Percentiles rank a stretch among this genome's conserved stretches.
Conservation (phyloP, 2,329 filamentous ascomycete species). For the Zopfia rhizophila region DNA sequence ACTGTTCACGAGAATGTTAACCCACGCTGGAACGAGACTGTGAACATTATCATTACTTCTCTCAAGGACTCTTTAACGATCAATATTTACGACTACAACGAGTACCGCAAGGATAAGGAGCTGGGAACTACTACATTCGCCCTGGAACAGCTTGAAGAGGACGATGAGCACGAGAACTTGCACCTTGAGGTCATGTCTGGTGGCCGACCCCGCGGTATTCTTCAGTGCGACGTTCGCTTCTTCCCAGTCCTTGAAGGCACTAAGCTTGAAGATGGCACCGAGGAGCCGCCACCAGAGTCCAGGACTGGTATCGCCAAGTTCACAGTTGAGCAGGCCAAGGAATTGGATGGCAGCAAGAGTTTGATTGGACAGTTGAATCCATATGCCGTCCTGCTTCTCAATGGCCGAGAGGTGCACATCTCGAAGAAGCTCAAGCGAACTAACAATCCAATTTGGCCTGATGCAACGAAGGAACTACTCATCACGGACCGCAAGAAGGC, state of each 20-base stretch:
- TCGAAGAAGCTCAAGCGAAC: conserved; percentile 96
- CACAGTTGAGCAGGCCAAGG: conserved; percentile 94
- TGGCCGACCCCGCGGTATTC: conserved; percentile 82
- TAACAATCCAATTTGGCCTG: conserved; percentile 96
- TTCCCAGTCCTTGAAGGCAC: conserved; percentile 87
- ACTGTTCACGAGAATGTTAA: conserved; percentile 84
- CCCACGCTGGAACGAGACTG: conserved; percentile 95
- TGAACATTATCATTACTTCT: conserved; percentile 93
- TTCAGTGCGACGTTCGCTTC: conserved; percentile 88
- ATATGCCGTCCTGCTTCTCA: conserved; percentile 87
- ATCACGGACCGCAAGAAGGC: conserved; percentile 93
- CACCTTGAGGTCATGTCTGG: conserved; percentile 84
- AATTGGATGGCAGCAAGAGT: conserved; percentile 91
- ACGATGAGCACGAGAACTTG: conserved; percentile 83
- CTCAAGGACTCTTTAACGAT: conserved; percentile 89
- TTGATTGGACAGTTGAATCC: conserved; percentile 91
- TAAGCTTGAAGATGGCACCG: conserved; percentile 78
- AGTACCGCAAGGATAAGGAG: conserved; percentile 95
- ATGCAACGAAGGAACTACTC: conserved; percentile 91
- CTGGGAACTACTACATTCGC: conserved; percentile 87
- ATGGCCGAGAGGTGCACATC: conserved; percentile 88
- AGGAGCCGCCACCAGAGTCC: conserved; percentile 83
- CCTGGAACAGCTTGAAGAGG: conserved; percentile 81
- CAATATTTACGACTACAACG: conserved; percentile 90
- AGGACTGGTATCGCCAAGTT: conserved; percentile 95